Base-by-base conservation (phyloP, 1,139 yeast species). In the Geotrichum macrosporum region DNA sequence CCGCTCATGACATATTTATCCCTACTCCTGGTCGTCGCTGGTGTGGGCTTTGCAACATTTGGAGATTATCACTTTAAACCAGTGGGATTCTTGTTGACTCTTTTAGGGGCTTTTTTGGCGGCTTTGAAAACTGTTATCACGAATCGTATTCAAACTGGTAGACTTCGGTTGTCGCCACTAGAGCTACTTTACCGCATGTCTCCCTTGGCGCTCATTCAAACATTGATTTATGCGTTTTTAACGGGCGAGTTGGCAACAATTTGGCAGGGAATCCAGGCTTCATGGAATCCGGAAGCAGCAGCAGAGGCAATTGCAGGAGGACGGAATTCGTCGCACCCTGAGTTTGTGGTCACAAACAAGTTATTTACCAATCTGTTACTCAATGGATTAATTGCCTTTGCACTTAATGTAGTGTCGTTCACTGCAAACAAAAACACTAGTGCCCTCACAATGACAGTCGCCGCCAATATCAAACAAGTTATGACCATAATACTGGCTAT, bases 361-460 rank as follows among this genome's bases (percentile, higher is more conserved):
- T 50, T 59, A 51, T 35, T 53, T 38, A 12, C 53, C 35, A 51
- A 58, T 32, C 53, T 60, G 32, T 27, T 43, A 16, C 46, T 55
- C 39, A 61, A 56, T 45, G 63, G 63, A 13, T 31, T 56, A 15
- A 51, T 60, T 24, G 61, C 63, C 12, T 59, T 58, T 43, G 59
- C 55, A 4, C 51, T 58, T 9, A 56, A 57, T 40, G 55, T 57
- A 15, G 59, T 59, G 12, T 56, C 62, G 2, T 55, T 60, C 41
- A 56, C 60, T 6, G 59, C 62, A 18, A 60, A 56, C 53, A 57
- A 57, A 50, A 53, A 57, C 51, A 52, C 58, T 9, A 59, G 59
- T 12, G 60, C 63, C 1, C 38, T 59, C 33, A 54, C 58, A 32
- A 56, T 59, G 60, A 58, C 62, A 3, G 61, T 59, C 26, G 60